Evolutionary conservation across 2,329 filamentous ascomycete genomes (phyloP), one percentile per base, ranked within the genome.

Genomic region (Epicoccum nigrum): DNA sequence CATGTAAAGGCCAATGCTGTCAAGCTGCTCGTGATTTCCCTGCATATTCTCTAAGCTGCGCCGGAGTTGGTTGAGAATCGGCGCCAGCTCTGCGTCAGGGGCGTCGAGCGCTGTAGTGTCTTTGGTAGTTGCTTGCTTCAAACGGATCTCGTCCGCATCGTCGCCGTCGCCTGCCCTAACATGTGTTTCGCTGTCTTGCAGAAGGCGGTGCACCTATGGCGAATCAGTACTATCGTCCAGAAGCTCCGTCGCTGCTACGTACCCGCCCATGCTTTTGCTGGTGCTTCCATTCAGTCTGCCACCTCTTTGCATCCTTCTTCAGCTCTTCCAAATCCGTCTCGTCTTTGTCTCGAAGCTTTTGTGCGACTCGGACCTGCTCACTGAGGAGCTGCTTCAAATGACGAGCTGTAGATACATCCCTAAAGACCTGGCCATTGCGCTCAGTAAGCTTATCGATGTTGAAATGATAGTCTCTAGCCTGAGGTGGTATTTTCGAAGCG

Each of bases 371-470:
- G 58, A 82, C 81, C 69, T 88, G 86, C 21, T 77, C 74, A 45
- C 74, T 74, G 25, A 90, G 76, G 37, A 90, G 72, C 56, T 82
- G 79, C 19, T 88, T 81, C 4, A 83, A 80, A 70, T 90, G 86
- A 33, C 86, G 72, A 16, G 82, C 75, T 1, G 86, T 84, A 13
- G 83, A 85, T 4, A 90, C 58, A 32, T 79, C 70, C 82, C 80
- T 52, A 74, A 75, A 64, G 31, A 69, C 46, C 21, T 69, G 56
- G 23, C 68, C 65, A 55, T 83, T 83, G n/a, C 80, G 81, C 60
- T 86, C 82, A 7, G 87, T 74, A 12, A 86, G 81, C 60, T 79
- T 82, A 65, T 90, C 86, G 56, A 86, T 86, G 62, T 88, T 81
- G 38, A 90, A 82, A 41, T 83, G 78, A 13, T 78, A 75, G 7